Evolutionary conservation across 805 yeast species (phyloP).

Genomic region (Yamadazyma nakazawae): DNA sequence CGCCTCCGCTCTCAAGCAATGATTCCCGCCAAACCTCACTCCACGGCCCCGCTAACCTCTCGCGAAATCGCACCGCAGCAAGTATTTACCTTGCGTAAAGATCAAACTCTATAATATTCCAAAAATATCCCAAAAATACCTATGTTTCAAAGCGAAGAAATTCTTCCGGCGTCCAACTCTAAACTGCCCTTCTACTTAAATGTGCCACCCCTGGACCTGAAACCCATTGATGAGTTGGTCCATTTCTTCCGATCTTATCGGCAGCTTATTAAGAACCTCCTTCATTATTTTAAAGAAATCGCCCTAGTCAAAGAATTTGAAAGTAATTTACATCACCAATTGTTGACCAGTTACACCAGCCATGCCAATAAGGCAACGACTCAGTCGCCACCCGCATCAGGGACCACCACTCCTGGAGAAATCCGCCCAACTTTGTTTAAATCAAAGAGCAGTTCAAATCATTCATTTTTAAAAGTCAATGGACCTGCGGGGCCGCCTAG

Average conservation of each 20-base stretch:
- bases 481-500: not conserved
- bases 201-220: conserved; percentile 36
- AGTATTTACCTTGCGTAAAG: not conserved
- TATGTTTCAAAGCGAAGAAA: conserved; percentile 15
- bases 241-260: conserved; percentile 40
- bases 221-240: conserved; percentile 38
- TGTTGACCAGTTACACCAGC: conserved; percentile 33
- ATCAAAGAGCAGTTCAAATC: conserved; percentile 19
- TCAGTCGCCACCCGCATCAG: conserved; percentile 10
- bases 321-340: conserved; percentile 33
- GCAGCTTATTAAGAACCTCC: conserved; percentile 34
- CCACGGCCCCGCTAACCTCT: not conserved
- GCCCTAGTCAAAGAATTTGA: conserved; percentile 48
- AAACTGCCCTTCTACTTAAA: conserved; percentile 37
- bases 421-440: conserved; percentile 23
- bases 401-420: conserved; percentile 1
- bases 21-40: not conserved
- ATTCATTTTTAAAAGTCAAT: conserved; percentile 6
- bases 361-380: not conserved
- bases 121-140: not conserved
- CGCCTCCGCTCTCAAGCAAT: too few species aligned
- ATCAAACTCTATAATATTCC: not conserved
- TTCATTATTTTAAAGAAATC: conserved; percentile 40
- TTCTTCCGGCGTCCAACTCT: conserved; percentile 32
- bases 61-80: not conserved